phyloP scores from a whole-genome alignment of 306 rosid genomes.

The Fragaria nilgerrensis region DNA sequence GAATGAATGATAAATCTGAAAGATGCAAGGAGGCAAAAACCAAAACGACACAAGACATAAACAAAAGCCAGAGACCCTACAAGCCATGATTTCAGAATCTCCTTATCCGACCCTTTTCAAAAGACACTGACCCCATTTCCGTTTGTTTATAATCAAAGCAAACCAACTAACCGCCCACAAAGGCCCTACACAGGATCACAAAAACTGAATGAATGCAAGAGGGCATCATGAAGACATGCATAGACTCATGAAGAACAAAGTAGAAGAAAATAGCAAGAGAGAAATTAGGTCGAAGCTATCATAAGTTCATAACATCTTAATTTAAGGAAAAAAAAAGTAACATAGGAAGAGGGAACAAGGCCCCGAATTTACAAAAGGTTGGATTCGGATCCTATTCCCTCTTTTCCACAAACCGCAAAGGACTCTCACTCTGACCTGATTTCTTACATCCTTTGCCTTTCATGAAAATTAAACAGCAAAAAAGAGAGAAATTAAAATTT shows the following conservation, averaged over 20 bases:
- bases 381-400: conserved; percentile 37
- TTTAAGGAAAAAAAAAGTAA: conserved; percentile 1
- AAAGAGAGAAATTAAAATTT: neutral
- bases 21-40: conserved; percentile 6
- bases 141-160: neutral
- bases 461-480: conserved; percentile 15
- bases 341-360: conserved; percentile 32
- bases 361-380: conserved; percentile 46
- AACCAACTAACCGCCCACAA: conserved; percentile 14
- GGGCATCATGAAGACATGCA: neutral
- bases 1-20: neutral
- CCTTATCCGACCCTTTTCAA: conserved; percentile 25
- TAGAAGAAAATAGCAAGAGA: neutral
- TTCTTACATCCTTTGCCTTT: conserved; percentile 36
- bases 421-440: conserved; percentile 23
- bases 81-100: conserved; percentile 30
- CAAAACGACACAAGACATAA: neutral
- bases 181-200: conserved; percentile 21
- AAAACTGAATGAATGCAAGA: neutral
- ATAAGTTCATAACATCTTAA: neutral
- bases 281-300: neutral
- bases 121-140: conserved; percentile 10
- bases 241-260: neutral
- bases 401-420: conserved; percentile 25
- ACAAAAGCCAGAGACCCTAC: conserved; percentile 25